Evolutionary conservation across 2,329 filamentous ascomycete species (phyloP).

Genomic region (Hirsutella thompsonii): DNA sequence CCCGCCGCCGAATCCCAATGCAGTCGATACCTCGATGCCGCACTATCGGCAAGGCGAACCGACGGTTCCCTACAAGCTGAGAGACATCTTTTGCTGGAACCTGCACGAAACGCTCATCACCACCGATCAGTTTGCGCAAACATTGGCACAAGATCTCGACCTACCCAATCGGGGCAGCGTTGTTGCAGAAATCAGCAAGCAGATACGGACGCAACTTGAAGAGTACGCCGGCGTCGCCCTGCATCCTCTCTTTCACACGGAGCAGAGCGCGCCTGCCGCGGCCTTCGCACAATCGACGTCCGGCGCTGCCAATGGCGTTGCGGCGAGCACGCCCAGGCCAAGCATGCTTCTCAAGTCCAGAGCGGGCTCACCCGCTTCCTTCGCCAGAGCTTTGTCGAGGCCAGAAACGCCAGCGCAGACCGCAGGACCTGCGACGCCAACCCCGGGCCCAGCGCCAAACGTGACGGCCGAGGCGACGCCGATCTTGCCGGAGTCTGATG

Average conservation of each 20-base stretch:
- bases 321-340: constrained; percentile 16
- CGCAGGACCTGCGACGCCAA: constrained; percentile 35
- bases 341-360: constrained; percentile 18
- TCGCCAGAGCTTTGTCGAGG: constrained; percentile 26
- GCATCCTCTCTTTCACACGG: constrained; percentile 77
- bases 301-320: constrained; percentile 6
- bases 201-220: constrained; percentile 89
- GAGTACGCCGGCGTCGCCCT: constrained; percentile 92
- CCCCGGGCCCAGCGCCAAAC: constrained; percentile 26
- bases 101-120: constrained; percentile 88
- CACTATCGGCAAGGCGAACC: constrained; percentile 70
- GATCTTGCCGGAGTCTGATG: constrained; percentile 48
- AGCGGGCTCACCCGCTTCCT: constrained; percentile 25
- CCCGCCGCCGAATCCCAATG: constrained; percentile 46
- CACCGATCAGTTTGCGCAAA: constrained; percentile 88
- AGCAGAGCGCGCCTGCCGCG: constrained; percentile 17
- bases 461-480: constrained; percentile 60
- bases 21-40: constrained; percentile 58
- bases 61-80: constrained; percentile 75
- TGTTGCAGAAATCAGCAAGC: constrained; percentile 73
- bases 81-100: constrained; percentile 97
- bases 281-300: constrained; percentile 9
- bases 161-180: constrained; percentile 61
- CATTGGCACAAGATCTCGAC: constrained; percentile 84
- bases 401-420: constrained; percentile 45